Evolutionary conservation across 1,139 yeast genomes (phyloP), one percentile per base, ranked within the genome.

Genomic region (Zygoascus sp.): DNA sequence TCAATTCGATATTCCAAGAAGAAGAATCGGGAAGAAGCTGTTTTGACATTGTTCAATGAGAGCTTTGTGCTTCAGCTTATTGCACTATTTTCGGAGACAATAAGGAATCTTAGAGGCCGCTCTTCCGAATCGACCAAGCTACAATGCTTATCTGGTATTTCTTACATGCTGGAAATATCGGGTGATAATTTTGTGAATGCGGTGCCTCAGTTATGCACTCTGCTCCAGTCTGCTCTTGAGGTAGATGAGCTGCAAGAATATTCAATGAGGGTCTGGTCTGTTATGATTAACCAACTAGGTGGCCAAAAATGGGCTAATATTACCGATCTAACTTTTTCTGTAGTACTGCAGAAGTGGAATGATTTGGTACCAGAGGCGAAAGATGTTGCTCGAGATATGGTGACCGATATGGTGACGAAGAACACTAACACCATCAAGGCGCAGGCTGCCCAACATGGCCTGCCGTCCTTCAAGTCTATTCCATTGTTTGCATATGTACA

Each of bases 181-280:
- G 79, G 81, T 4, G 63, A 73, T 3, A 75, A 83, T 1, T 78
- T 87, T 15, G 79, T 84, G 2, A 77, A 88, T 3, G 92, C 95
- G 0, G 69, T 90, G 30, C 96, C 97, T 0, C 98, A 92, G 61
- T 77, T 94, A 4, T 83, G 89, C 49, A 84, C 95, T 0, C 85
- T 95, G 57, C 68, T 94, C 16, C 97, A 89, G 59, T 80, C 92
- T 0, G 83, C 94, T 0, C 66, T 90, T 27, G 90, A 83, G 35
- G 76, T 75, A 19, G 67, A 74, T 0, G 80, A 78, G 25, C 74
- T 89, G 21, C 83, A 83, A 52, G 70, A 70, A 16, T 75, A 76
- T 32, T 80, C 94, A 0, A 67, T 92, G 46, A 70, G 73, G 39
- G 83, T 95, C 47, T 83, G 96, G 83, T 71, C 44, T 70, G 56